Evolutionary conservation across 352 stramenopile genomes (phyloP).

Genomic region (Phytophthora agathidicida): DNA sequence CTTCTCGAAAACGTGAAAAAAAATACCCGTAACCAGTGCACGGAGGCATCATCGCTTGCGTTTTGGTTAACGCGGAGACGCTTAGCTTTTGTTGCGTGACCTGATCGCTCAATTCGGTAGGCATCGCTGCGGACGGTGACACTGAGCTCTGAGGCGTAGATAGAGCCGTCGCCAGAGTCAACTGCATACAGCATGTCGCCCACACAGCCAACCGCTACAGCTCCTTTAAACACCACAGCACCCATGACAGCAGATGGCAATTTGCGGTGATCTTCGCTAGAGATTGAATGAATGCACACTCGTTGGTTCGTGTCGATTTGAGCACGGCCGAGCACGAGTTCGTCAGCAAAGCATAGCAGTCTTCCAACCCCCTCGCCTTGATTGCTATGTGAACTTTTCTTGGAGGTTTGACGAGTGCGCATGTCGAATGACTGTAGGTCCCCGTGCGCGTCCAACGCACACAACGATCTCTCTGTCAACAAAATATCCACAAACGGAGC

Average conservation of each 20-base stretch:
- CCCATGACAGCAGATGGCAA: constrained; percentile 25
- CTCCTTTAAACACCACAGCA: no score
- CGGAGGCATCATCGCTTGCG: neutral
- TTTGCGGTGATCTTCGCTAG: constrained; percentile 40
- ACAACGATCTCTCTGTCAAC: constrained; percentile 24
- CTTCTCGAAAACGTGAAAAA: constrained; percentile 71
- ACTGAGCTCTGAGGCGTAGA: constrained; percentile 27
- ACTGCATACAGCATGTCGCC: constrained; percentile 38
- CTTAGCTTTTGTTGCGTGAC: no score
- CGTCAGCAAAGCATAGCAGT: constrained; percentile 28
- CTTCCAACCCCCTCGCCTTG: constrained; percentile 19
- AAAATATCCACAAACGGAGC: constrained; percentile 18
- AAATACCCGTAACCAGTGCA: constrained; percentile 38
- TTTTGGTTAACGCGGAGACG: constrained; percentile 3
- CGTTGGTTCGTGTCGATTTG: neutral
- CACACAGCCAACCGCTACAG: constrained; percentile 18
- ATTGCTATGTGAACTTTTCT: constrained; percentile 5
- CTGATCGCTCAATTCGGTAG: constrained; percentile 50
- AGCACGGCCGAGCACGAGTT: constrained; percentile 20
- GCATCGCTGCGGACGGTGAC: constrained; percentile 59
- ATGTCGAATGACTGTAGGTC: constrained; percentile 30
- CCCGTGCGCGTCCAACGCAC: constrained; percentile 17
- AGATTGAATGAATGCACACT: constrained; percentile 18
- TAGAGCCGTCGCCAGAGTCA: constrained; percentile 3
- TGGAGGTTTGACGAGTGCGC: constrained; percentile 27